Conservation (phyloP, 2,329 filamentous ascomycete species). For the Botrytis paeoniae region DNA sequence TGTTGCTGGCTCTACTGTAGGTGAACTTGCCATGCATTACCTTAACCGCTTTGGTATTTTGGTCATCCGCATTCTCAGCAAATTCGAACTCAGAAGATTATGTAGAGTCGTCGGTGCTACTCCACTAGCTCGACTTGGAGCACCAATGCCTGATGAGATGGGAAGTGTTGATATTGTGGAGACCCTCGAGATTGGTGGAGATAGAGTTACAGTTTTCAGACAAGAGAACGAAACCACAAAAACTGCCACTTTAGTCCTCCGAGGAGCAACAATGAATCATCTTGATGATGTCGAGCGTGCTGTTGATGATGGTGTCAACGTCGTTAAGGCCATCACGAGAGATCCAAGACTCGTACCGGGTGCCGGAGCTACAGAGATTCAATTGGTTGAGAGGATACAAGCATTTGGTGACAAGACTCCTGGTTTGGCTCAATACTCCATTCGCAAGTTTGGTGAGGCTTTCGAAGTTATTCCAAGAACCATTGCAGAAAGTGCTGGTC, state of each 20-base stretch:
- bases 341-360: slow-evolving; percentile 89
- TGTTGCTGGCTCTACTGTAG: slow-evolving; percentile 87
- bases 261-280: slow-evolving; percentile 96
- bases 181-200: slow-evolving; percentile 95
- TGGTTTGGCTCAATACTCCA: slow-evolving; percentile 90
- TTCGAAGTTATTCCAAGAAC: slow-evolving; percentile 96
- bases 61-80: slow-evolving; percentile 94
- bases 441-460: slow-evolving; percentile 94
- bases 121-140: slow-evolving; percentile 89
- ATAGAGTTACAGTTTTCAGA: slow-evolving; percentile 96
- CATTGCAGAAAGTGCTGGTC: slow-evolving; percentile 87
- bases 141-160: slow-evolving; percentile 99
- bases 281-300: slow-evolving; percentile 95
- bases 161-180: slow-evolving; percentile 91
- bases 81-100: slow-evolving; percentile 91
- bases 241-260: slow-evolving; percentile 89
- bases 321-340: slow-evolving; percentile 95
- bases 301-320: slow-evolving; percentile 97
- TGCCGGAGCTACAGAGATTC: slow-evolving; percentile 90
- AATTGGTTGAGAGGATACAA: slow-evolving; percentile 88
- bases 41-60: slow-evolving; percentile 96
- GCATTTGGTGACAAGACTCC: slow-evolving; percentile 89
- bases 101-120: slow-evolving; percentile 96
- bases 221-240: slow-evolving; percentile 91
- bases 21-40: slow-evolving; percentile 95